Evolutionary conservation across 441 rosid genomes (phyloP), one percentile per base, ranked within the genome.

Genomic region (Biscutella laevigata): DNA sequence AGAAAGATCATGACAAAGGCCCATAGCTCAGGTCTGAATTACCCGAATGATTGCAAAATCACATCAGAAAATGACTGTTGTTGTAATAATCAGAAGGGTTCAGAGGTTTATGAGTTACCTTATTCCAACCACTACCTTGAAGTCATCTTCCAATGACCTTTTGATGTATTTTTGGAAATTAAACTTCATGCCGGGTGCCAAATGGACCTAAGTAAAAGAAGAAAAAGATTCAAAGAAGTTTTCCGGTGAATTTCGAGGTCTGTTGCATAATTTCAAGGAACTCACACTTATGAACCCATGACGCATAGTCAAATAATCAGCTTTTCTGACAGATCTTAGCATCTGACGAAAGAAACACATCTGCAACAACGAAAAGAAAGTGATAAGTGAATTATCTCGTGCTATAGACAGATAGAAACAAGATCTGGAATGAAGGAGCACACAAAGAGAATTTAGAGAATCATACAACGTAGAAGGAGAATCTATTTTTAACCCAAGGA

Each of bases 271-370:
- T 50, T 10, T 45, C 14, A 19, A 30, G 44, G 25, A 65, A 73
- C 97, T 78, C 44, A 94, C 99, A 16, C 71, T 61, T 13, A 86
- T 63, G 45, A 94, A 89, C 55, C 95, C 97, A 61, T 86, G 87
- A 17, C 99, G 65, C 96, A 89, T 80, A 2, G 97, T 74, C 70
- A 84, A 41, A 66, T 89, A 94, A 52, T 94, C 99, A 22, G 88
- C 74, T 71, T 40, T 83, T 17, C 82, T 64, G 38, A 94, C 96
- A 0, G 97, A 87, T 71, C 86, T 75, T 36, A 83, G 54, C 62
- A 94, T 86, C 69, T 94, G 97, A 51, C 80, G 79, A 49, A 71
- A 83, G 74, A 94, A 79, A 75, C 95, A 83, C 56, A 83, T 77
- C 97, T 92, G 69, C 69, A 36, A 19, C n/a, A n/a, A n/a, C n/a